A percentile compares a stretch with the other conserved stretches of the same genome.
phyloP scores from a whole-genome alignment of 495 filamentous ascomycete genomes.

The Pseudomonodictys pantanalensis region DNA sequence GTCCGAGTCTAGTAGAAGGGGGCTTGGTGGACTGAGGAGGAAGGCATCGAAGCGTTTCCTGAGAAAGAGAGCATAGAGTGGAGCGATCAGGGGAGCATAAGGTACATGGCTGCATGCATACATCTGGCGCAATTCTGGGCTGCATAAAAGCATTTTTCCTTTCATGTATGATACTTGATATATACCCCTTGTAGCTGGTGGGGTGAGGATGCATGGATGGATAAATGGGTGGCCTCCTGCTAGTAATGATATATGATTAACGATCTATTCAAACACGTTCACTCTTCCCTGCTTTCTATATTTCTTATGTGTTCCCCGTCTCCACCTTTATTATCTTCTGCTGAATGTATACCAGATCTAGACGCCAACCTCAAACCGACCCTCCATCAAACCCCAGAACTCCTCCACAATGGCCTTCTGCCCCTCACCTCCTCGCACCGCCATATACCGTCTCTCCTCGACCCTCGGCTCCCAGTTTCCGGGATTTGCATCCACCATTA shows the following conservation, averaged over 20 bases:
- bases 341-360: no score
- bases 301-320: background rate
- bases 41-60: conserved; percentile 5
- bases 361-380: conserved; percentile 49
- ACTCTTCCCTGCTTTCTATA: background rate
- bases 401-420: conserved; percentile 77
- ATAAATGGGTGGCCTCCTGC: background rate
- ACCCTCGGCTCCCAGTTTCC: conserved; percentile 70
- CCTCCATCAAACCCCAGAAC: conserved; percentile 65
- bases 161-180: background rate
- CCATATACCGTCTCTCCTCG: conserved; percentile 77
- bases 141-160: background rate
- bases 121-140: background rate
- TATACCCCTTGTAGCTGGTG: background rate
- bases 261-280: background rate
- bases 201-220: background rate
- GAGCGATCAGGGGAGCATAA: no score
- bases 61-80: background rate
- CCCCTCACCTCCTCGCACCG: conserved; percentile 65
- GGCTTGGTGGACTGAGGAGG: conserved; percentile 2
- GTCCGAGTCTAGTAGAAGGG: background rate
- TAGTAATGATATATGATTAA: background rate
- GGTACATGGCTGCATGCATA: no score
- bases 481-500: conserved; percentile 73
- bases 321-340: no score